Evolutionary conservation across 2,329 filamentous ascomycete genomes (phyloP), one percentile per base, ranked within the genome.

Genomic region (Berkeleyomyces basicola): DNA sequence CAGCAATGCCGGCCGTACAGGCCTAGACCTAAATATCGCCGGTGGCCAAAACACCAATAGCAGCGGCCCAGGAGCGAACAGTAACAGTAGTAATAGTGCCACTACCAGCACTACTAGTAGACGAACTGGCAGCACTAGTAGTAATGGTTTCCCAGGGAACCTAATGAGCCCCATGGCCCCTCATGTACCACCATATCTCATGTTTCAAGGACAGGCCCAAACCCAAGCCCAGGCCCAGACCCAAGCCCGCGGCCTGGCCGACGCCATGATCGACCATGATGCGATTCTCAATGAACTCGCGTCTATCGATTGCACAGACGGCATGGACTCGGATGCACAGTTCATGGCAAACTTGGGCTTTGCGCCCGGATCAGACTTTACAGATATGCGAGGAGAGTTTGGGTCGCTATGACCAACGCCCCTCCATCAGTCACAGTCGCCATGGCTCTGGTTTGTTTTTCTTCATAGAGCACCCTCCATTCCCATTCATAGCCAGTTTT

Each of bases 261-360:
- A 51, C 31, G 47, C 33, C 11, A 51, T 61, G 39, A 53, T 78
- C 3, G 78, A 80, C 65, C 79, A 80, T 67, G 78, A 80, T 59
- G 75, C 77, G 2, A 75, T 80, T n/a, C 68, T 80, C 53, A 77
- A 79, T 61, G 78, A 80, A 61, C 72, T 81, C 37, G 76, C 76
- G 16, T 77, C 77, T n/a, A 75, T 78, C 47, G 77, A 79, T 64
- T 76, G 74, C 66, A 72, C 73, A 0, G 77, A 79, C 61, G 72
- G 74, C 43, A 71, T 80, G 53, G 79, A 81, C 36, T 75, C 77
- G 10, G 81, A 84, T 66, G 76, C 80, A 1, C 80, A 84, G 66
- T 85, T 86, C 67, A 84, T 86, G 82, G 77, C 81, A 53, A 86
- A 86, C 67, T 73, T 86, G 23, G 83, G 83, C 0, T 84, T 85